Percentiles rank a stretch among this genome's conserved stretches.
These are phyloP conservation scores for Ophiocytium majus DNA, from an alignment of 352 stramenopile genomes.

Conservation along the genomic window DNA sequence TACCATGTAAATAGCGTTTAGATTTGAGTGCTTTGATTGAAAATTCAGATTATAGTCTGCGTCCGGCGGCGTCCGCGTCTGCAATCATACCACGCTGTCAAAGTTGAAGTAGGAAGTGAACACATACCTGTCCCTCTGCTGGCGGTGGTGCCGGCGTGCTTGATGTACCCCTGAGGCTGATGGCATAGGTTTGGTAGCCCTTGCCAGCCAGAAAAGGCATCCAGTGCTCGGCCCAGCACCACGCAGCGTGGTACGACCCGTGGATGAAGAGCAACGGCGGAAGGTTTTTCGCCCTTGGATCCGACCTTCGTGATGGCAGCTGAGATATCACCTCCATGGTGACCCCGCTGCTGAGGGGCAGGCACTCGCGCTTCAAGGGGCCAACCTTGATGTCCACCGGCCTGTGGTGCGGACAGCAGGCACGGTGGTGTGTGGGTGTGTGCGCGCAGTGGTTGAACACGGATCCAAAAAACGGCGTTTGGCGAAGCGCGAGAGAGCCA, in stretches of 20 bases:
- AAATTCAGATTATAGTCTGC: no score
- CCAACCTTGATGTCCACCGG: conserved; percentile 9
- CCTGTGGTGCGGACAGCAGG: no score
- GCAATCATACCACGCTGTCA: no score
- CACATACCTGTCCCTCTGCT: conserved; percentile 14
- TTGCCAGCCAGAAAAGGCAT: conserved; percentile 64
- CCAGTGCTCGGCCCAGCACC: conserved; percentile 72
- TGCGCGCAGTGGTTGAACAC: no score
- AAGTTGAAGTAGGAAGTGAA: no score
- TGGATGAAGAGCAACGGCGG: conserved; percentile 63
- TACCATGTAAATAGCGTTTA: no score
- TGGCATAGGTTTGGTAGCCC: conserved; percentile 65
- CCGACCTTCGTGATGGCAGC: conserved; percentile 31
- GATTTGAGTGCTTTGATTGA: no score
- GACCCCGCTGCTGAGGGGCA: conserved; percentile 32
- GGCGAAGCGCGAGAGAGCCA: no score
- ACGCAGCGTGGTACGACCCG: conserved; percentile 70
- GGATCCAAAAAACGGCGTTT: no score
- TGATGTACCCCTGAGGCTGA: conserved; percentile 66
- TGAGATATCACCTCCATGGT: conserved; percentile 46
- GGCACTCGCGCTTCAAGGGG: conserved; percentile 35
- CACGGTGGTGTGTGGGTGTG: no score
- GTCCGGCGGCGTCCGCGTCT: no score
- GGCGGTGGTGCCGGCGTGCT: conserved; percentile 54
- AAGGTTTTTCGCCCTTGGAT: conserved; percentile 17